phyloP scores from a whole-genome alignment of 768 basidiomycete species.

The Phaffia australis region DNA sequence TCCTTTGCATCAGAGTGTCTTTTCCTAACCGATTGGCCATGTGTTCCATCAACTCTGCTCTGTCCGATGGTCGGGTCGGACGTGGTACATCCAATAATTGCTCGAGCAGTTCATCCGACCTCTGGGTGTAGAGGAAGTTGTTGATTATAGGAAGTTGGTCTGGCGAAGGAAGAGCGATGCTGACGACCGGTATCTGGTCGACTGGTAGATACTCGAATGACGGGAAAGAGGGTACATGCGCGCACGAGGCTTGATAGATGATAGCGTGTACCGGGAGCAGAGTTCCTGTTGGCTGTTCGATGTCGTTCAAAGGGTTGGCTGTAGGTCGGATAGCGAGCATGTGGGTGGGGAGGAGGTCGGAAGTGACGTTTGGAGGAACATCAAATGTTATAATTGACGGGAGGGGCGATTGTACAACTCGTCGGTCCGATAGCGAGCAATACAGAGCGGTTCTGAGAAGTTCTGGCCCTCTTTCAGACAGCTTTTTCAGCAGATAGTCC shows the following conservation, averaged over 20 bases:
- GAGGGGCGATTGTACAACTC: neutral
- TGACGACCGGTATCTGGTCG: slow-evolving; percentile 13
- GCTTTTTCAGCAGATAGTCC: slow-evolving; percentile 14
- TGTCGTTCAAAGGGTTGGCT: neutral
- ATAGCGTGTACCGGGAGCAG: slow-evolving; percentile 24
- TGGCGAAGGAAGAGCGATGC: slow-evolving; percentile 20
- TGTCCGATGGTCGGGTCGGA: slow-evolving; percentile 1
- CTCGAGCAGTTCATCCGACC: slow-evolving; percentile 22
- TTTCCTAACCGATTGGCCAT: slow-evolving; percentile 4
- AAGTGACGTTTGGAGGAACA: neutral
- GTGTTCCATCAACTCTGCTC: slow-evolving; percentile 13
- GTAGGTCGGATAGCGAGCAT: slow-evolving; percentile 23
- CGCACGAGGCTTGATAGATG: slow-evolving; percentile 23
- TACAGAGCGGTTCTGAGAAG: slow-evolving; percentile 16
- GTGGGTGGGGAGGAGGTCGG: slow-evolving; percentile 18
- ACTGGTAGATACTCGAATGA: neutral
- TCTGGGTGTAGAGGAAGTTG: slow-evolving; percentile 25
- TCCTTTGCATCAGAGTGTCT: slow-evolving; percentile 2
- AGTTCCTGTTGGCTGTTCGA: slow-evolving; percentile 7
- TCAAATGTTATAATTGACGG: neutral
- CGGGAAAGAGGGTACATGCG: slow-evolving; percentile 20
- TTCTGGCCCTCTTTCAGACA: slow-evolving; percentile 8
- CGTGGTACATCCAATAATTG: slow-evolving; percentile 1
- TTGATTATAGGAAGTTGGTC: slow-evolving; percentile 20
- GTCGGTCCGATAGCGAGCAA: neutral